These are phyloP conservation scores for Fusarium coicis DNA, from an alignment of 2,329 filamentous ascomycete genomes.

Conservation along the genomic window DNA sequence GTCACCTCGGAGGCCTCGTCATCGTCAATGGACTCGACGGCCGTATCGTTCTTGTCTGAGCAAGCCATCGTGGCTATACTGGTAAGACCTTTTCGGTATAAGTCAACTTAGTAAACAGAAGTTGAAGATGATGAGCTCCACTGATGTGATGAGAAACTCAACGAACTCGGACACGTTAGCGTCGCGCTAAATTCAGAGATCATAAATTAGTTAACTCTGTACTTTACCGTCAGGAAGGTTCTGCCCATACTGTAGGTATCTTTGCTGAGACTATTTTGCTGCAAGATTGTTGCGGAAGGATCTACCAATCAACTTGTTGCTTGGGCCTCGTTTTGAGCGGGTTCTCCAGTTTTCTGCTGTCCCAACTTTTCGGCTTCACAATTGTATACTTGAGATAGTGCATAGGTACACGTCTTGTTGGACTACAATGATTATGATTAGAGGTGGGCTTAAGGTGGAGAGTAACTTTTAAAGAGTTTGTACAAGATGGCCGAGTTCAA, in stretches of 20 bases:
- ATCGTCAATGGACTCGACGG: not conserved
- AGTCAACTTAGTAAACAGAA: not conserved
- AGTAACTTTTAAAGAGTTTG: not conserved
- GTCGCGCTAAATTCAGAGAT: not conserved
- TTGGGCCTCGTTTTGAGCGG: not conserved
- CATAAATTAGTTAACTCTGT: not conserved
- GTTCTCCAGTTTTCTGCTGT: not conserved
- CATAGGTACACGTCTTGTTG: not conserved
- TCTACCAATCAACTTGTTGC: not conserved
- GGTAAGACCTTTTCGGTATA: not conserved
- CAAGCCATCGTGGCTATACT: not conserved
- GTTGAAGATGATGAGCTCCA: not conserved
- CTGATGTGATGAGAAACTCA: not conserved
- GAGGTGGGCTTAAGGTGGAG: not conserved
- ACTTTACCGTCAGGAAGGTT: fast-evolving
- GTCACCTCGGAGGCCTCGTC: not conserved
- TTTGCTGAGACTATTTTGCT: not conserved
- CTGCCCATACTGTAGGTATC: fast-evolving
- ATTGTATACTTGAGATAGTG: not conserved
- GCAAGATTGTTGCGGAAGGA: fast-evolving
- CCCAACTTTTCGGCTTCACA: not conserved
- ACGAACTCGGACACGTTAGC: slow-evolving; percentile 11
- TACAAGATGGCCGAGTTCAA: not conserved
- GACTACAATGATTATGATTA: not conserved
- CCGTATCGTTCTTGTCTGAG: not conserved